Evolutionary conservation across 768 basidiomycete genomes (phyloP).

Genomic region (Agrocybe praecox): DNA sequence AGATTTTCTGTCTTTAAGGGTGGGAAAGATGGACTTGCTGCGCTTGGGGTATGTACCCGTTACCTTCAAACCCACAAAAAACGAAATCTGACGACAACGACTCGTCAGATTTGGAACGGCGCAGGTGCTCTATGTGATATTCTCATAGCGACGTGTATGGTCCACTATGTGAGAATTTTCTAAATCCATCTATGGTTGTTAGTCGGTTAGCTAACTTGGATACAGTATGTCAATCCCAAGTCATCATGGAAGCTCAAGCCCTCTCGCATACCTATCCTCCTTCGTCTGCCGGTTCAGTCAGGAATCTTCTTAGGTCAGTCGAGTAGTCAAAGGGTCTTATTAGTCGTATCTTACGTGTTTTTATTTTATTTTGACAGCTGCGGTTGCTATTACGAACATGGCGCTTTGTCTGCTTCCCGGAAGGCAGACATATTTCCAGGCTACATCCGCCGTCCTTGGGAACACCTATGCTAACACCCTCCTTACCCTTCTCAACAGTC

Average conservation of each 20-base stretch:
- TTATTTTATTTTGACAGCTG: not conserved
- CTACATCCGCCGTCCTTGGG: conserved; percentile 4
- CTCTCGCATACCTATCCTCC: not conserved
- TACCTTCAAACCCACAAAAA: not conserved
- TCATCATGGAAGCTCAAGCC: conserved; percentile 4
- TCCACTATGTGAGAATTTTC: conserved; percentile 4
- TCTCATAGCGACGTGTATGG: conserved; percentile 7
- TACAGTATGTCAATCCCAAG: conserved; percentile 6
- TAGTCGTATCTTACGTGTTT: too few species aligned
- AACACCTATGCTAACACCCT: conserved; percentile 9
- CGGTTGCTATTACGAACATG: conserved; percentile 6
- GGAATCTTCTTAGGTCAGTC: conserved; percentile 4
- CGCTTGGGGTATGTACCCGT: not conserved
- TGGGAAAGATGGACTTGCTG: conserved; percentile 1
- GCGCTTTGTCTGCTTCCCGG: conserved; percentile 7
- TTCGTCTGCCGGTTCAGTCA: conserved; percentile 5
- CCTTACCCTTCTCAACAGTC: conserved; percentile 7
- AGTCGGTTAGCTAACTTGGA: not conserved
- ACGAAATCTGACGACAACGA: not conserved
- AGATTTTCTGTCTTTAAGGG: conserved; percentile 5
- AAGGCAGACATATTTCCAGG: conserved; percentile 8
- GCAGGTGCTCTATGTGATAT: conserved; percentile 10
- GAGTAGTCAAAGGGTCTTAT: not conserved
- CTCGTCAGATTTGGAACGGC: conserved; percentile 9
- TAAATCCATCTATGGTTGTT: not conserved